Conservation (phyloP, 176 grass and related monocot genomes). For the Oryza longistaminata region DNA sequence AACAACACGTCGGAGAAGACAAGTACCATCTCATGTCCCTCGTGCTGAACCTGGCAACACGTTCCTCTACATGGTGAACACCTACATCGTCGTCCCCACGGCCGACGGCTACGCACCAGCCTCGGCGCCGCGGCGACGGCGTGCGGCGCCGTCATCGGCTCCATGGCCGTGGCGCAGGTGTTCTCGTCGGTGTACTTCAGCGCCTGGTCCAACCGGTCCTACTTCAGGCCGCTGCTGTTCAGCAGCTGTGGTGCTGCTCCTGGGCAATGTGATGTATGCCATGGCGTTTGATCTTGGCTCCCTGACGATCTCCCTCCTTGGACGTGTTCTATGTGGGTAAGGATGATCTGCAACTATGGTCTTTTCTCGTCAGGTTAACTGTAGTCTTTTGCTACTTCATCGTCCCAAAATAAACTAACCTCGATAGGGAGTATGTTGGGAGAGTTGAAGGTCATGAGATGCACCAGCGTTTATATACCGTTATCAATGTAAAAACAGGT, state of each 20-base stretch:
- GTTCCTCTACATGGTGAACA: slow-evolving; percentile 67
- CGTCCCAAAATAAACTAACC: too few relatives aligned
- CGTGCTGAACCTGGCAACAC: slow-evolving; percentile 52
- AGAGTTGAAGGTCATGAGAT: too few relatives aligned
- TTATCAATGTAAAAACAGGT: too few relatives aligned
- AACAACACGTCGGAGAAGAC: slow-evolving; percentile 26
- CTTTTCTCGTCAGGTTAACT: too few relatives aligned
- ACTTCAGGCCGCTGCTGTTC: slow-evolving; percentile 60
- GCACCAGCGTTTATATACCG: too few relatives aligned
- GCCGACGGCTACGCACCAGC: slow-evolving; percentile 52
- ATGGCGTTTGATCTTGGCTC: slow-evolving; percentile 56
- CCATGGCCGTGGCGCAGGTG: slow-evolving; percentile 54
- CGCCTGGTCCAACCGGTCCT: slow-evolving; percentile 54
- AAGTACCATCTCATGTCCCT: slow-evolving; percentile 58
- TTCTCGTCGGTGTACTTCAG: slow-evolving; percentile 65
- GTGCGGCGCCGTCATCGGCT: slow-evolving; percentile 55
- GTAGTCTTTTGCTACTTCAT: too few relatives aligned
- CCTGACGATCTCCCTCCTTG: slow-evolving; percentile 40
- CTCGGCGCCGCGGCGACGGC: slow-evolving; percentile 54
- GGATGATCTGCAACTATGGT: not conserved
- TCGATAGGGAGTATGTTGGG: too few relatives aligned
- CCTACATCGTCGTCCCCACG: slow-evolving; percentile 59
- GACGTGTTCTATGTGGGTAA: slow-evolving; percentile 55
- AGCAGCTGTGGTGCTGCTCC: slow-evolving; percentile 49
- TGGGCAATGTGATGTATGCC: slow-evolving; percentile 54